These are phyloP conservation scores for Lactarius sp. DNA, from an alignment of 768 basidiomycete genomes.

Conservation along the genomic window DNA sequence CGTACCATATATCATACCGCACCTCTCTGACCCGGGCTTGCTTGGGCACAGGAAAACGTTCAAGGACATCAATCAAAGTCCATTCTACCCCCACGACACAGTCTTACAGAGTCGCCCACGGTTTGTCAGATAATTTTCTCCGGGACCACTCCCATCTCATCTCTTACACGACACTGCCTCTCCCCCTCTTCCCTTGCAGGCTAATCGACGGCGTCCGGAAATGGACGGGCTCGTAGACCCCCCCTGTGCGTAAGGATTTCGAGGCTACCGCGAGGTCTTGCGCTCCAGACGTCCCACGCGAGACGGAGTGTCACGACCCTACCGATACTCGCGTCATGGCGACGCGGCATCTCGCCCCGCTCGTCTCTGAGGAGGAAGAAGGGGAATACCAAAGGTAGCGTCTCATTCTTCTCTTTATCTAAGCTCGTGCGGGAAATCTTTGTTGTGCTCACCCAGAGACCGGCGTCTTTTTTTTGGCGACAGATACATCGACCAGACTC, in stretches of 20 bases:
- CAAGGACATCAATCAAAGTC: constrained; percentile 64
- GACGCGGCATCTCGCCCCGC: constrained; percentile 13
- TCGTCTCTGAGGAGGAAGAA: constrained; percentile 25
- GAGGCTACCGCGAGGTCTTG: not conserved
- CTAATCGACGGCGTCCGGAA: constrained; percentile 74
- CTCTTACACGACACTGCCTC: not conserved
- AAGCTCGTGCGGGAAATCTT: no score
- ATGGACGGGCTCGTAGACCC: constrained; percentile 62
- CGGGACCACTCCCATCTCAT: not conserved
- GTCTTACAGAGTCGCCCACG: constrained; percentile 34
- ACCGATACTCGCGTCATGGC: constrained; percentile 20
- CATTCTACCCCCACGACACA: constrained; percentile 59
- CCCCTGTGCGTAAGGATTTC: constrained; percentile 14
- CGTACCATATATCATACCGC: constrained; percentile 26
- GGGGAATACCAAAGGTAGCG: constrained; percentile 24
- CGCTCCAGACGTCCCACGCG: constrained; percentile 4
- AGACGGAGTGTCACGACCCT: constrained; percentile 16
- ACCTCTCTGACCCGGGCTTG: not conserved
- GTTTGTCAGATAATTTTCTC: constrained; percentile 28
- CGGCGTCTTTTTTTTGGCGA: not conserved
- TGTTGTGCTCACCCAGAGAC: not conserved
- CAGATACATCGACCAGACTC: constrained; percentile 19
- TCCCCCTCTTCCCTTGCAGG: constrained; percentile 35
- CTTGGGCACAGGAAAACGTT: constrained; percentile 55
- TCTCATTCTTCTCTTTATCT: not conserved